Conservation (phyloP, 176 grass and related monocot genomes). For the Phoenix dactylifera region DNA sequence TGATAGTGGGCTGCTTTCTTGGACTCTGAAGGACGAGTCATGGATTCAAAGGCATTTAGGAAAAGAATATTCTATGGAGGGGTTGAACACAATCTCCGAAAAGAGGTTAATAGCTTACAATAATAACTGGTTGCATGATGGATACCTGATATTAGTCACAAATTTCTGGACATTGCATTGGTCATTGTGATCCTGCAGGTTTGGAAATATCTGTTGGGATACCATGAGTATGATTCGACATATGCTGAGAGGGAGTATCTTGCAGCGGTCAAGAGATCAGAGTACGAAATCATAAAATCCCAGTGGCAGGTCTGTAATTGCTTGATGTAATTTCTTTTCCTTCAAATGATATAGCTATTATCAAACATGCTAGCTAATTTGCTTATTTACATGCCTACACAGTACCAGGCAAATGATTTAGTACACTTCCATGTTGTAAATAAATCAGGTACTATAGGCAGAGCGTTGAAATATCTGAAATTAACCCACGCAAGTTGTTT, state of each 20-base stretch:
- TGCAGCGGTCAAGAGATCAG: constrained; percentile 53
- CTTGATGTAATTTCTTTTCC: background rate
- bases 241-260: constrained; percentile 87
- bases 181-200: constrained; percentile 40
- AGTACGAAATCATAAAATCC: constrained; percentile 85
- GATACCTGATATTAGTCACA: constrained; percentile 12
- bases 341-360: no score
- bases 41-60: constrained; percentile 82
- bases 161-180: constrained; percentile 12
- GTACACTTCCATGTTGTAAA: no score
- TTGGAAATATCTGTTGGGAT: constrained; percentile 96
- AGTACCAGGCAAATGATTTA: no score
- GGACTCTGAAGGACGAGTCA: constrained; percentile 85
- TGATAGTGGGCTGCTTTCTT: constrained; percentile 73
- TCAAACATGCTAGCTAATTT: no score
- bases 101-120: constrained; percentile 53
- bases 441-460: no score
- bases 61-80: constrained; percentile 92
- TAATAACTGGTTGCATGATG: background rate
- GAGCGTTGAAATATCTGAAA: no score
- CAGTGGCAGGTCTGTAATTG: constrained; percentile 80
- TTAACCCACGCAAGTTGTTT: no score
- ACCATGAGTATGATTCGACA: constrained; percentile 94
- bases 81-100: constrained; percentile 73
- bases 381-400: no score